Evolutionary conservation across 208 protist genomes (phyloP).

Genomic region (Phytomonas sp.): DNA sequence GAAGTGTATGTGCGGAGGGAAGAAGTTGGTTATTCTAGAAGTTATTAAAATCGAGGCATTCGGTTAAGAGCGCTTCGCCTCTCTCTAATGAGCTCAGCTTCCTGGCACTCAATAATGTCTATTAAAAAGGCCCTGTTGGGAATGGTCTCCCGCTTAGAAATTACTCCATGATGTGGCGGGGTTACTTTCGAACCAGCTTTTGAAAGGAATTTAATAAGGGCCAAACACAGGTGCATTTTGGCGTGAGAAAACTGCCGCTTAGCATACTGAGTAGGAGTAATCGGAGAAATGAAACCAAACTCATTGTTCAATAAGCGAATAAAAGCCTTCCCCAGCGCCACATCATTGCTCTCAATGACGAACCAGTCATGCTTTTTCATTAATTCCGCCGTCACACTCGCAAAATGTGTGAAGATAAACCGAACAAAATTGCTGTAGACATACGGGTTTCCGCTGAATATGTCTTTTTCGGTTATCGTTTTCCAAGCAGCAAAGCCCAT

Average conservation of each 20-base stretch:
- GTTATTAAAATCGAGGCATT: neutral
- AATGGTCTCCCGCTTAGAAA: neutral
- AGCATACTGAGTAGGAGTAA: conserved; percentile 26
- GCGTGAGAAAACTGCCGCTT: conserved; percentile 25
- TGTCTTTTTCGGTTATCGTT: conserved; percentile 24
- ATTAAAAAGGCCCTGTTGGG: neutral
- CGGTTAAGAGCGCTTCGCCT: neutral
- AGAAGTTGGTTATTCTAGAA: no score
- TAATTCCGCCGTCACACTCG: conserved; percentile 15
- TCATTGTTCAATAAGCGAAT: conserved; percentile 22
- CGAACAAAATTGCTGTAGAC: conserved; percentile 36
- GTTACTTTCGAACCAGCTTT: neutral
- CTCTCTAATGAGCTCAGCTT: neutral
- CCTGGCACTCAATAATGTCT: neutral
- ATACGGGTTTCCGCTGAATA: conserved; percentile 33
- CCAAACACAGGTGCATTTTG: conserved; percentile 37
- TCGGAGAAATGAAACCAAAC: conserved; percentile 3
- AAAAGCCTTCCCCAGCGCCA: conserved; percentile 15
- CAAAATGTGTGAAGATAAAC: conserved; percentile 31
- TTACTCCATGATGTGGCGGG: neutral
- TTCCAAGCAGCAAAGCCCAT: conserved; percentile 36
- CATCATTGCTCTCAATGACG: conserved; percentile 31
- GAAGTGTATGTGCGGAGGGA: no score
- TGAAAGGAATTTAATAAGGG: conserved; percentile 16
- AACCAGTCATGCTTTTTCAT: conserved; percentile 38